These are phyloP conservation scores for Lupinus albus DNA, from an alignment of 306 rosid genomes.

Conservation along the genomic window DNA sequence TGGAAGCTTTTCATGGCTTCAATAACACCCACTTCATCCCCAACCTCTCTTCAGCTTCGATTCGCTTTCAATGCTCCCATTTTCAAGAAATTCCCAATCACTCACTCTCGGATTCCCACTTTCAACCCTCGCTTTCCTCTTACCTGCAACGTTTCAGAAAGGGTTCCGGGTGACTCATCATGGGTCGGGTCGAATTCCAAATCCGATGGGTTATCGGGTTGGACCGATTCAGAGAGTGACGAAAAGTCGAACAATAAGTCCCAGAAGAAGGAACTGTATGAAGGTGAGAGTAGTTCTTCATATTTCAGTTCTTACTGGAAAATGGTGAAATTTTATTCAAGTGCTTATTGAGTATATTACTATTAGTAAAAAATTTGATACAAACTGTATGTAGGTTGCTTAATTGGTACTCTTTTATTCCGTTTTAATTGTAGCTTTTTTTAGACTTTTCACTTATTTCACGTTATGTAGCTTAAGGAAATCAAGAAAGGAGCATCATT, in stretches of 20 bases:
- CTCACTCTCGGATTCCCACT: conserved; percentile 43
- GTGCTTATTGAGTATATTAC: background rate
- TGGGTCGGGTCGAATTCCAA: conserved; percentile 50
- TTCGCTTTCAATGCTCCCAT: conserved; percentile 56
- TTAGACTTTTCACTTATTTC: too few relatives aligned
- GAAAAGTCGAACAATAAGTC: conserved; percentile 37
- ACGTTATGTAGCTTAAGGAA: too few relatives aligned
- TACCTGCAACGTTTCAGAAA: conserved; percentile 41
- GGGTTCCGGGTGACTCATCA: conserved; percentile 20
- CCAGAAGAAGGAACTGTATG: conserved; percentile 46
- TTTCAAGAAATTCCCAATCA: conserved; percentile 46
- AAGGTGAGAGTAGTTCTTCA: conserved; percentile 59
- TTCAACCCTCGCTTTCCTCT: conserved; percentile 48
- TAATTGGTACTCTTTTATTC: too few relatives aligned
- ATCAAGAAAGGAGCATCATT: too few relatives aligned
- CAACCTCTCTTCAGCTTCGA: conserved; percentile 94
- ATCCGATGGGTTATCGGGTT: conserved; percentile 72
- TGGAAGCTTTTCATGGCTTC: conserved; percentile 54
- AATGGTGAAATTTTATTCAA: background rate
- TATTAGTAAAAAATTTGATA: too few relatives aligned
- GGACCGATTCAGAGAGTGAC: conserved; percentile 59
- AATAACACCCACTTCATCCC: conserved; percentile 56
- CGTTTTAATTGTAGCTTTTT: too few relatives aligned
- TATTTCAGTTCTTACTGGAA: background rate
- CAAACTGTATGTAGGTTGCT: too few relatives aligned